phyloP scores from a whole-genome alignment of 1,139 yeast genomes.

The Candida glucosophila region DNA sequence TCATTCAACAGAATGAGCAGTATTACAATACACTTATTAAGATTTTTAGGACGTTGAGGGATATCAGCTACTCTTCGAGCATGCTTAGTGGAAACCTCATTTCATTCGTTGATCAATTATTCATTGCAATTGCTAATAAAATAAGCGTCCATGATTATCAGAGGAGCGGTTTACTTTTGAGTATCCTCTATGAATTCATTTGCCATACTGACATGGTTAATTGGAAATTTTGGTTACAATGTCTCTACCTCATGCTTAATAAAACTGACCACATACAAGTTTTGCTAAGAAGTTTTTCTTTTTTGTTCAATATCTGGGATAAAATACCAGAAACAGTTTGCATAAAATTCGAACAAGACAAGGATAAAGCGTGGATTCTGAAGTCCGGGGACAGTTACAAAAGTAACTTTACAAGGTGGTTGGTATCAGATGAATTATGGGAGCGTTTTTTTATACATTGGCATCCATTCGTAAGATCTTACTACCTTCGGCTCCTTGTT shows the following conservation, averaged over 20 bases:
- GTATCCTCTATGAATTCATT: slow-evolving; percentile 38
- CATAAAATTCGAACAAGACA: neutral
- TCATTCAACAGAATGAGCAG: slow-evolving; percentile 21
- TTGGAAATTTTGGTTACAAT: slow-evolving; percentile 74
- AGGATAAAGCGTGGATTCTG: slow-evolving; percentile 22
- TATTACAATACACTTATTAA: slow-evolving; percentile 32
- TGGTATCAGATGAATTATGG: slow-evolving; percentile 44
- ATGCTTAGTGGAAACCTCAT: slow-evolving; percentile 13
- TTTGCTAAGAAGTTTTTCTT: slow-evolving; percentile 54
- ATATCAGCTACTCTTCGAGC: slow-evolving; percentile 23
- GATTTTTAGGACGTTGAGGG: slow-evolving; percentile 38
- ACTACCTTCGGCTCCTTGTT: slow-evolving; percentile 55
- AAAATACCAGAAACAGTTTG: slow-evolving; percentile 41
- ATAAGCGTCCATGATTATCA: slow-evolving; percentile 38
- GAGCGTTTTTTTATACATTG: slow-evolving; percentile 61
- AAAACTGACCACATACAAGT: slow-evolving; percentile 55
- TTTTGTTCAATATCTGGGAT: slow-evolving; percentile 70
- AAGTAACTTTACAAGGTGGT: slow-evolving; percentile 44
- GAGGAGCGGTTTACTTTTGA: slow-evolving; percentile 36
- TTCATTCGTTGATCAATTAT: slow-evolving; percentile 22
- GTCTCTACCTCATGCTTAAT: slow-evolving; percentile 47
- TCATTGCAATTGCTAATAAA: slow-evolving; percentile 28
- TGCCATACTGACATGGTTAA: slow-evolving; percentile 37
- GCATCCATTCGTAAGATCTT: slow-evolving; percentile 68
- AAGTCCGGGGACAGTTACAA: slow-evolving; percentile 31